Evolutionary conservation across 1,139 yeast genomes (phyloP).

Genomic region (Yamadazyma jaroonii): DNA sequence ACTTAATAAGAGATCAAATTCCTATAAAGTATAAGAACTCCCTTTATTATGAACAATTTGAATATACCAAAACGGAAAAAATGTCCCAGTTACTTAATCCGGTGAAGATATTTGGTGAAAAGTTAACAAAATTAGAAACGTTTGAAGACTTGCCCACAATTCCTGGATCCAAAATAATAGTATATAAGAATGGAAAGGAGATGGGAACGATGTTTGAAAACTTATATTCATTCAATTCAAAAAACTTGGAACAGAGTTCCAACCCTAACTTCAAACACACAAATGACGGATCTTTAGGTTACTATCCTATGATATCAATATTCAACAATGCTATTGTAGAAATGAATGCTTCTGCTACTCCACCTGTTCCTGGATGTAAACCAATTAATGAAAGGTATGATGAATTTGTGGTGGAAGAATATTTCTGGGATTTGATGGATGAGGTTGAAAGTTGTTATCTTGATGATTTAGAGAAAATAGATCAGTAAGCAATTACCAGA

Average conservation of each 20-base stretch:
- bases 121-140: constrained; percentile 41
- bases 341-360: constrained; percentile 65
- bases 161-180: constrained; percentile 56
- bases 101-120: constrained; percentile 66
- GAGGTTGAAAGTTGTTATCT: constrained; percentile 72
- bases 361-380: constrained; percentile 36
- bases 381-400: constrained; percentile 63
- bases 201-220: constrained; percentile 66
- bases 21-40: constrained; percentile 82
- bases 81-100: constrained; percentile 80
- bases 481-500: no score
- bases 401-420: constrained; percentile 75
- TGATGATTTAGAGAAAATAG: constrained; percentile 30
- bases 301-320: constrained; percentile 86
- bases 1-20: constrained; percentile 73
- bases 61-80: constrained; percentile 71
- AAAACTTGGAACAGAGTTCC: constrained; percentile 41
- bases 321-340: constrained; percentile 77
- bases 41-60: constrained; percentile 81
- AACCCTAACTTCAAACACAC: constrained; percentile 47
- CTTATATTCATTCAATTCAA: constrained; percentile 69
- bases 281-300: constrained; percentile 86
- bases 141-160: constrained; percentile 37
- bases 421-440: constrained; percentile 79
- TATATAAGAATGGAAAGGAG: constrained; percentile 74